Conservation (phyloP, 306 rosid species). For the Elaeagnus macrophylla region DNA sequence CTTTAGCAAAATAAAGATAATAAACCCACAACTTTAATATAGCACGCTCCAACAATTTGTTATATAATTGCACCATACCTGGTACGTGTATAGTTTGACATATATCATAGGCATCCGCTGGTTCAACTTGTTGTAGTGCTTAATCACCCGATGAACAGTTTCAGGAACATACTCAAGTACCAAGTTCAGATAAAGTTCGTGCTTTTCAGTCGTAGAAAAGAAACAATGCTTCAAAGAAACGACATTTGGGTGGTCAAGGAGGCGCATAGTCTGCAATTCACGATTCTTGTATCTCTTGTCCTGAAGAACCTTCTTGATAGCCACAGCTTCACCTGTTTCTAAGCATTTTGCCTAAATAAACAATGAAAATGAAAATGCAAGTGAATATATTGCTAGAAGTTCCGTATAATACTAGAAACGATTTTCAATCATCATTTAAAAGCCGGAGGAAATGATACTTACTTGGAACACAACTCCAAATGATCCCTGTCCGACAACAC, state of each 20-base stretch:
- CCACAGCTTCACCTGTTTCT: slow-evolving; percentile 97
- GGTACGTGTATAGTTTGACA: slow-evolving; percentile 85
- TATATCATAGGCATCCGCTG: slow-evolving; percentile 90
- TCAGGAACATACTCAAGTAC: slow-evolving; percentile 97
- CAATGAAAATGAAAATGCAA: slow-evolving; percentile 14
- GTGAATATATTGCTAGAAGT: not conserved
- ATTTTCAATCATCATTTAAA: not conserved
- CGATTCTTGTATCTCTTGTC: slow-evolving; percentile 96
- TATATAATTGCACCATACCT: slow-evolving; percentile 35
- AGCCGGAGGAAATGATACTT: slow-evolving; percentile 8
- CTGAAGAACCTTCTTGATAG: slow-evolving; percentile 94
- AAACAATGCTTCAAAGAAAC: slow-evolving; percentile 92
- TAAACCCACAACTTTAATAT: too few species aligned
- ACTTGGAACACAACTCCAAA: slow-evolving; percentile 98
- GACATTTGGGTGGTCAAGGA: slow-evolving; percentile 95
- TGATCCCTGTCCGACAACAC: slow-evolving; percentile 84
- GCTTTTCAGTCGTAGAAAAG: slow-evolving; percentile 96
- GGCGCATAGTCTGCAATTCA: slow-evolving; percentile 97
- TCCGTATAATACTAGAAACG: not conserved
- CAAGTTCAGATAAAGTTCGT: slow-evolving; percentile 88
- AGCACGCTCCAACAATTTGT: too few species aligned
- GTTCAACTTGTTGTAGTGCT: slow-evolving; percentile 93
- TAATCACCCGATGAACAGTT: slow-evolving; percentile 92
- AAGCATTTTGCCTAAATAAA: slow-evolving; percentile 78
- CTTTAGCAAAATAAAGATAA: too few species aligned